A percentile compares a stretch with the other conserved stretches of the same genome.
Evolutionary conservation across 1,139 yeast species (phyloP).

Genomic region (Saccharomyces pastorianus): DNA sequence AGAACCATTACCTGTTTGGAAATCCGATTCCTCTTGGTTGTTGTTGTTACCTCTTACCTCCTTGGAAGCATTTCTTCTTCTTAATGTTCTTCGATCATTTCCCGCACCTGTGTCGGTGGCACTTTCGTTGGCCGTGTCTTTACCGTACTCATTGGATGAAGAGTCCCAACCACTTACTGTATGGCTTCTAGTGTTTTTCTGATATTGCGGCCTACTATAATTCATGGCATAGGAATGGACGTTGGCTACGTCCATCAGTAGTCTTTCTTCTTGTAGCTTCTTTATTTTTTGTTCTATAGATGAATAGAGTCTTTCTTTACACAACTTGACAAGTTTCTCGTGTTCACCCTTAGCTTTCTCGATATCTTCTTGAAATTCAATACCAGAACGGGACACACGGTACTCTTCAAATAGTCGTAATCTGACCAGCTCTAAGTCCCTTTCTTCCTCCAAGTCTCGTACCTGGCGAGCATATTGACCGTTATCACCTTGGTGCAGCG

Average conservation of each 20-base stretch:
- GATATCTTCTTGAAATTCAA: constrained; percentile 71
- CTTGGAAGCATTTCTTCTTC: constrained; percentile 25
- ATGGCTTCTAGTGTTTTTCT: constrained; percentile 32
- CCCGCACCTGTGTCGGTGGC: constrained; percentile 27
- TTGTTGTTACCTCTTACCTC: constrained; percentile 10
- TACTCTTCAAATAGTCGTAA: constrained; percentile 79
- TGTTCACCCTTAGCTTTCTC: constrained; percentile 70
- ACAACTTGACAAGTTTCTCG: constrained; percentile 67
- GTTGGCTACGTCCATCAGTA: constrained; percentile 76
- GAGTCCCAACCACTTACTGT: constrained; percentile 31
- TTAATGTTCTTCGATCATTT: constrained; percentile 25
- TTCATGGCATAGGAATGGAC: constrained; percentile 46
- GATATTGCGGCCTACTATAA: constrained; percentile 32
- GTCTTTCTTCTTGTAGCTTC: constrained; percentile 81
- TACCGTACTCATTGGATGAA: constrained; percentile 31
- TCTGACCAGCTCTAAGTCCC: constrained; percentile 76
- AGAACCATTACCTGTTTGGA: constrained; percentile 12
- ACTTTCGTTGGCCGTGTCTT: constrained; percentile 25
- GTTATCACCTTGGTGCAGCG: constrained; percentile 77
- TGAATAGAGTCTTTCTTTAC: constrained; percentile 76
- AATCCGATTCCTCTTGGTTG: constrained; percentile 22
- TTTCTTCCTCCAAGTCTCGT: constrained; percentile 59
- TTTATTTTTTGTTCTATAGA: constrained; percentile 73
- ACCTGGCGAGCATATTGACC: constrained; percentile 48
- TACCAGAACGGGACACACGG: constrained; percentile 67